Conservation (phyloP, 2,329 filamentous ascomycete genomes). For the Helicocarpus griseus region DNA sequence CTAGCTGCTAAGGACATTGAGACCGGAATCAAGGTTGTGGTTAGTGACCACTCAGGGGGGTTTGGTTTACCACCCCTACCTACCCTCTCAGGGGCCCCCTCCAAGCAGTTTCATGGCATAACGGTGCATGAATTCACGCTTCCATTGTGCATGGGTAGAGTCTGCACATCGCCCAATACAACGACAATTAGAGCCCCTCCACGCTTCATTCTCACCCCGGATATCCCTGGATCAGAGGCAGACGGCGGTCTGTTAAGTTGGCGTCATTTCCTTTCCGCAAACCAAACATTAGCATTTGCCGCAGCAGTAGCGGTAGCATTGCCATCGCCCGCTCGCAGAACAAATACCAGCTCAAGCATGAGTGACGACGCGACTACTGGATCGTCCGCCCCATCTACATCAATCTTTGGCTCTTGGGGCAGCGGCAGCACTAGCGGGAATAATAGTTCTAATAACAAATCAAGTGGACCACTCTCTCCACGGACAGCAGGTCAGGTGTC, state of each 20-base stretch:
- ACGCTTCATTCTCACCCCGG: conserved; percentile 32
- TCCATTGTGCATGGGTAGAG: conserved; percentile 33
- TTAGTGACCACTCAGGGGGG: conserved; percentile 33
- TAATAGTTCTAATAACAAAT: conserved; percentile 4
- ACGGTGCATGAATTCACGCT: conserved; percentile 33
- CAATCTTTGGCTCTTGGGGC: conserved; percentile 11
- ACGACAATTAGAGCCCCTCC: conserved; percentile 17
- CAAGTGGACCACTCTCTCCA: conserved; percentile 4
- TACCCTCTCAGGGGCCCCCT: conserved; percentile 13
- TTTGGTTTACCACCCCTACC: conserved; percentile 14
- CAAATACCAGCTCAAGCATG: conserved; percentile 7
- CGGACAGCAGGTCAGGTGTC: conserved; percentile 11
- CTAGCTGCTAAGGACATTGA: conserved; percentile 33
- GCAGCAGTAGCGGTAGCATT: conserved; percentile 22
- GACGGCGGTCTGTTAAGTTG: conserved; percentile 37
- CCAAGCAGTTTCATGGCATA: conserved; percentile 17
- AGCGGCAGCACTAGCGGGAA: conserved; percentile 1
- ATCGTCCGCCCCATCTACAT: conserved; percentile 7
- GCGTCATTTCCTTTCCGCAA: conserved; percentile 34
- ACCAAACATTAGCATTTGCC: conserved; percentile 29
- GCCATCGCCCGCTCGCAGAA: conserved; percentile 12
- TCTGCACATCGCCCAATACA: conserved; percentile 9
- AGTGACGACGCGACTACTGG: conserved; percentile 7
- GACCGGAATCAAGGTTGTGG: conserved; percentile 29
- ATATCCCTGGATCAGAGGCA: conserved; percentile 32